Conservation (phyloP, 352 stramenopile species). For the Globisporangium cystogenes region DNA sequence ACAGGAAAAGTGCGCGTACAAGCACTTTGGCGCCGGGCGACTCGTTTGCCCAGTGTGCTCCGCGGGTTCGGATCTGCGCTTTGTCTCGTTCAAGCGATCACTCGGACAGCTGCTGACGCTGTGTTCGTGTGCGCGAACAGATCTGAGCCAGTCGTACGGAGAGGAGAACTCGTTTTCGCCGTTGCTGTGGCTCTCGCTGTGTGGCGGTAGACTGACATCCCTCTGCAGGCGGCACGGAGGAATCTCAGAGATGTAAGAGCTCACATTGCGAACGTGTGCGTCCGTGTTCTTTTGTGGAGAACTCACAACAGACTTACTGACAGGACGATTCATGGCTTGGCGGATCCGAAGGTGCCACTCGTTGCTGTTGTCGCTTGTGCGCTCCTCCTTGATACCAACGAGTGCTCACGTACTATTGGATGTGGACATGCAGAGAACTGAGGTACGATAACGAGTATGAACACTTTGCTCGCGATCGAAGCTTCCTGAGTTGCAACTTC, state of each 20-base stretch:
- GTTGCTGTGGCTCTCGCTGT: neutral
- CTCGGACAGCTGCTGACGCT: neutral
- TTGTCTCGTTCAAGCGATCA: neutral
- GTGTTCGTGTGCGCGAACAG: conserved; percentile 9
- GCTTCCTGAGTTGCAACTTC: no score
- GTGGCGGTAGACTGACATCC: neutral
- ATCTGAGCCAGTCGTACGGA: conserved; percentile 49
- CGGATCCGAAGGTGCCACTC: conserved; percentile 48
- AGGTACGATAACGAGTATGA: neutral
- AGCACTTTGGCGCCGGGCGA: conserved; percentile 62
- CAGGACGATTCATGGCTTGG: conserved; percentile 63
- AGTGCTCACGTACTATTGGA: no score
- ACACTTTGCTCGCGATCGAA: no score
- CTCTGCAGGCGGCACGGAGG: conserved; percentile 27
- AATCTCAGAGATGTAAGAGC: conserved; percentile 62
- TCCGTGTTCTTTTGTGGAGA: neutral
- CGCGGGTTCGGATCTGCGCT: conserved; percentile 20
- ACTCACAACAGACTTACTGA: neutral
- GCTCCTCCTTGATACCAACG: neutral
- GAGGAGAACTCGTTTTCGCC: neutral
- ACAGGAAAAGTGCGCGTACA: conserved; percentile 85
- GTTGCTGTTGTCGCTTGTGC: neutral
- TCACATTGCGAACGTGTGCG: neutral
- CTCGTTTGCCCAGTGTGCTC: conserved; percentile 58
- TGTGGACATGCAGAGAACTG: conserved; percentile 3